These are phyloP conservation scores for Hymenoscyphus albidus DNA, from an alignment of 2,329 filamentous ascomycete species.

Conservation along the genomic window DNA sequence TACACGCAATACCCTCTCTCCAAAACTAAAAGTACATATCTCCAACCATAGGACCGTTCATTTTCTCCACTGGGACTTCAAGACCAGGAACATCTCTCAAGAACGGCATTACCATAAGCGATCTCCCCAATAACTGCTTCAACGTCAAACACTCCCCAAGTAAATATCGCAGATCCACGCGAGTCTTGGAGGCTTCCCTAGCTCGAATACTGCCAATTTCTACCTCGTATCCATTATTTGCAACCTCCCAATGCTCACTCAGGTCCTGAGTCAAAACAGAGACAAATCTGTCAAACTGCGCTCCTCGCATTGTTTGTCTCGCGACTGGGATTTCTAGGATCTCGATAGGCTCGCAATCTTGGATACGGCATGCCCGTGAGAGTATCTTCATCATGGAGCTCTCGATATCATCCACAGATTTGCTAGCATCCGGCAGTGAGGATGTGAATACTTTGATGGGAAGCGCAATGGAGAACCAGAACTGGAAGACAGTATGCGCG, in stretches of 20 bases:
- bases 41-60: slow-evolving; percentile 1
- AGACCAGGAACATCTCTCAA: background rate
- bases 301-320: slow-evolving; percentile 2
- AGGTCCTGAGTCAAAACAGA: slow-evolving; percentile 7
- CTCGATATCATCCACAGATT: slow-evolving; percentile 15
- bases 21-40: background rate
- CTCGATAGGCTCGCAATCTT: background rate
- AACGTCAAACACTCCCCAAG: slow-evolving; percentile 6
- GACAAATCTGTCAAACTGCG: slow-evolving; percentile 11
- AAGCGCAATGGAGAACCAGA: slow-evolving; percentile 26
- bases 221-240: slow-evolving; percentile 1
- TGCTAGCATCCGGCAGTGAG: slow-evolving; percentile 5
- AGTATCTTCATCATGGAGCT: slow-evolving; percentile 19
- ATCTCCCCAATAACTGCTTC: slow-evolving; percentile 3
- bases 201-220: slow-evolving; percentile 6
- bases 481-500: slow-evolving; percentile 16
- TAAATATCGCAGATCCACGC: background rate
- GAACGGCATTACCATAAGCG: slow-evolving; percentile 7
- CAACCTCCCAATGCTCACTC: slow-evolving; percentile 10
- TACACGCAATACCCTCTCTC: background rate
- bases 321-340: background rate
- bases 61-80: background rate
- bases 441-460: slow-evolving; percentile 19
- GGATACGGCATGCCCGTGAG: slow-evolving; percentile 2
- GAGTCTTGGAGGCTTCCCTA: slow-evolving; percentile 5